phyloP scores from a whole-genome alignment of 164 flowering plant species.

The Magnolia kwangsiensis region DNA sequence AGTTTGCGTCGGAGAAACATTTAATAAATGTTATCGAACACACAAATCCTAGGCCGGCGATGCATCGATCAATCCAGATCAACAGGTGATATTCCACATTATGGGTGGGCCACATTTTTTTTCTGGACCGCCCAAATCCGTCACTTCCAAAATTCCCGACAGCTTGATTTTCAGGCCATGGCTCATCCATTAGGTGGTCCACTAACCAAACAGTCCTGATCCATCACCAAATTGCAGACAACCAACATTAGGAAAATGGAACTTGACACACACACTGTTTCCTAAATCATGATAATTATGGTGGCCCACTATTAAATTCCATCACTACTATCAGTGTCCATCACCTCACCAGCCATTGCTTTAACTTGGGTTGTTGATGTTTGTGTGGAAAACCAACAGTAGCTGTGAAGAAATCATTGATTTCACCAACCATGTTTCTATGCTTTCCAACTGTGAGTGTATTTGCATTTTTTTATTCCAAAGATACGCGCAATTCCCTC shows the following conservation, averaged over 20 bases:
- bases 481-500: background rate
- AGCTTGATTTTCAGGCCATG: background rate
- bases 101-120: too few species aligned
- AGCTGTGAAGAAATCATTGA: constrained; percentile 21
- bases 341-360: constrained; percentile 30
- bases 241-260: too few species aligned
- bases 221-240: constrained; percentile 1
- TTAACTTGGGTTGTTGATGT: constrained; percentile 27
- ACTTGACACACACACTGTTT: too few species aligned
- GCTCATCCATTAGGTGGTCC: constrained; percentile 21
- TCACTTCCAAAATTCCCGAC: too few species aligned
- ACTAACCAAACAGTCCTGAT: constrained; percentile 46
- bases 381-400: constrained; percentile 10
- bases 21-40: too few species aligned
- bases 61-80: too few species aligned
- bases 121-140: too few species aligned
- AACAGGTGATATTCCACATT: too few species aligned
- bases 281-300: background rate
- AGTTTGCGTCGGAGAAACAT: too few species aligned
- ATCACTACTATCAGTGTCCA: constrained; percentile 17
- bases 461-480: background rate
- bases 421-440: constrained; percentile 22
- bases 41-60: too few species aligned
- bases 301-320: constrained; percentile 9
- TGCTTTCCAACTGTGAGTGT: background rate